Conservation (phyloP, 257 asterid species). For the Prunella vulgaris region DNA sequence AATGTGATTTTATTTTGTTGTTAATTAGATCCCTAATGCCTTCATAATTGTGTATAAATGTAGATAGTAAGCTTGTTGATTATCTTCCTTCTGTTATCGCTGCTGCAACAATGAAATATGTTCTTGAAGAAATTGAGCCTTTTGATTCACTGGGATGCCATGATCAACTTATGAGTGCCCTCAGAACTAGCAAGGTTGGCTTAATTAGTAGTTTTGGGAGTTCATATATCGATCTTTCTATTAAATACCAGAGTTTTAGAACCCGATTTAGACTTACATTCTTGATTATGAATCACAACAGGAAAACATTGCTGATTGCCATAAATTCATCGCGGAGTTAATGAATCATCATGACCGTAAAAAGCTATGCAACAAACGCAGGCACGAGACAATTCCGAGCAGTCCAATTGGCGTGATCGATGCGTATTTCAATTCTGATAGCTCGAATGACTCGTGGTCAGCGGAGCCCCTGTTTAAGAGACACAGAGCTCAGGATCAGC, state of each 20-base stretch:
- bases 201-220: neutral
- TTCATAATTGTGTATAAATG: conserved; percentile 4
- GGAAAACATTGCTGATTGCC: conserved; percentile 37
- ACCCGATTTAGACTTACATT: no score
- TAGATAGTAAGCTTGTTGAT: conserved; percentile 56
- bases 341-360: conserved; percentile 14
- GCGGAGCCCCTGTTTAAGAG: conserved; percentile 37
- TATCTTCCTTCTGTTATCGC: conserved; percentile 55
- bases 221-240: neutral
- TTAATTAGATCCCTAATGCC: neutral
- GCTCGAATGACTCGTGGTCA: conserved; percentile 48
- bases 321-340: conserved; percentile 28
- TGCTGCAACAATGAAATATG: conserved; percentile 35
- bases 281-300: conserved; percentile 22
- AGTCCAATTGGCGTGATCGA: conserved; percentile 53
- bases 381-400: conserved; percentile 25
- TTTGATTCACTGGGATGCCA: conserved; percentile 30
- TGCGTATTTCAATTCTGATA: conserved; percentile 42
- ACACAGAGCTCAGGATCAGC: conserved; percentile 28
- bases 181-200: conserved; percentile 34
- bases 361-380: conserved; percentile 30
- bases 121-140: conserved; percentile 33
- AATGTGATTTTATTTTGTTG: neutral
- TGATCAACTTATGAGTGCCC: conserved; percentile 25
- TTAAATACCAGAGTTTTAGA: neutral